A percentile compares a stretch with the other conserved stretches of the same genome.
Conservation (phyloP, 2,329 filamentous ascomycete genomes). For the Fusarium devonianum region DNA sequence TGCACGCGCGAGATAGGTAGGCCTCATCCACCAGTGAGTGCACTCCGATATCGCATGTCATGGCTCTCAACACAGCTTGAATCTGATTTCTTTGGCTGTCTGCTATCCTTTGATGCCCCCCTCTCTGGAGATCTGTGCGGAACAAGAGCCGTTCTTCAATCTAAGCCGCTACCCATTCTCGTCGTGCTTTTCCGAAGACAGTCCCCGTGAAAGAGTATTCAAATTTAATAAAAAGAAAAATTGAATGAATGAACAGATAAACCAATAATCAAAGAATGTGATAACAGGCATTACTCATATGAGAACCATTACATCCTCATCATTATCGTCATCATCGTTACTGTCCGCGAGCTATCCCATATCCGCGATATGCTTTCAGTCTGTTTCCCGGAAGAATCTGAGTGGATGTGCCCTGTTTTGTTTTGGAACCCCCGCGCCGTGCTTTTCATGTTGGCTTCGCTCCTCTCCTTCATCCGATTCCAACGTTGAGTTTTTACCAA, state of each 20-base stretch:
- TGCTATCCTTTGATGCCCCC: background rate
- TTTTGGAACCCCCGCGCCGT: background rate
- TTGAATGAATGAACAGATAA: no score
- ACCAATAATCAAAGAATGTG: no score
- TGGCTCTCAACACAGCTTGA: slow-evolving; percentile 7
- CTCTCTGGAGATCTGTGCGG: background rate
- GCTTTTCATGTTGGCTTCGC: no score
- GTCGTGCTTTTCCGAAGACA: background rate
- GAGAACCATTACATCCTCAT: slow-evolving; percentile 11
- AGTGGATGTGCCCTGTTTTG: slow-evolving; percentile 3
- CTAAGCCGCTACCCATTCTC: slow-evolving; percentile 1
- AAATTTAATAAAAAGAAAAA: no score
- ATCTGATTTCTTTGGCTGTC: slow-evolving; percentile 26
- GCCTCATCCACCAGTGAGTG: slow-evolving; percentile 3
- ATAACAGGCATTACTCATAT: slow-evolving; percentile 7
- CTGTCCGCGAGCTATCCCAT: slow-evolving; percentile 4
- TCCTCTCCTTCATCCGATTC: background rate
- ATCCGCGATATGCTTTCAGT: slow-evolving; percentile 10
- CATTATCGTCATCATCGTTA: slow-evolving; percentile 27
- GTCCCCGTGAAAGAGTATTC: no score
- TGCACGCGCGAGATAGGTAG: no score
- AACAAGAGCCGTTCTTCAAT: background rate
- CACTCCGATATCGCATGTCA: slow-evolving; percentile 9
- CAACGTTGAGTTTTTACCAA: no score
- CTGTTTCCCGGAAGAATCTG: slow-evolving; percentile 6